These are phyloP conservation scores for Aspergillus coremiiformis DNA, from an alignment of 495 filamentous ascomycete species.

Conservation along the genomic window DNA sequence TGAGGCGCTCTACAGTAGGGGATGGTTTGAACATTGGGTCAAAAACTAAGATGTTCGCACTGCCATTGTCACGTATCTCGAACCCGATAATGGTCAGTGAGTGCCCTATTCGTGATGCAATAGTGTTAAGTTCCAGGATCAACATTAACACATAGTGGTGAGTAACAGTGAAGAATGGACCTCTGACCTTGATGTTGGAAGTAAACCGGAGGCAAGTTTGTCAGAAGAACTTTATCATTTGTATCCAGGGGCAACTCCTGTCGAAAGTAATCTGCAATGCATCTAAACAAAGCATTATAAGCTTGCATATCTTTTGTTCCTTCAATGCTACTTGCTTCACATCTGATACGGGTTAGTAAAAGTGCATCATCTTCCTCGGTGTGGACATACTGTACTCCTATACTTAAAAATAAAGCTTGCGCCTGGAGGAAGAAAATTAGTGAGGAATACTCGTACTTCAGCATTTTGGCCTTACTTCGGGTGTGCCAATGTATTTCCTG, in stretches of 20 bases:
- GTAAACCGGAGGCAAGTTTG: constrained; percentile 74
- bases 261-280: constrained; percentile 69
- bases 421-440: constrained; percentile 45
- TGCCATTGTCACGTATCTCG: constrained; percentile 59
- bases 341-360: constrained; percentile 26
- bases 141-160: neutral
- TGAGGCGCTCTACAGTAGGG: constrained; percentile 48
- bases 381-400: constrained; percentile 55
- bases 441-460: neutral
- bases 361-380: neutral
- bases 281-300: constrained; percentile 52
- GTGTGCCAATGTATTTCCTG: constrained; percentile 91
- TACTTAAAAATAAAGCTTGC: constrained; percentile 65
- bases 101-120: constrained; percentile 52
- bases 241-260: constrained; percentile 31
- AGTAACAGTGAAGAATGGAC: neutral
- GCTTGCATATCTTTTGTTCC: constrained; percentile 35
- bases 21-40: constrained; percentile 81
- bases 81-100: constrained; percentile 89
- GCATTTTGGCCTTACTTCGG: constrained; percentile 54
- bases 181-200: constrained; percentile 71
- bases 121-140: neutral
- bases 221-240: constrained; percentile 52
- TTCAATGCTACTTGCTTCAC: constrained; percentile 45
- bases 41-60: constrained; percentile 71